Percentiles rank a stretch among this genome's conserved stretches.
phyloP scores from a whole-genome alignment of 1,284 basidiomycete species.

The Heterobasidion occidentale region DNA sequence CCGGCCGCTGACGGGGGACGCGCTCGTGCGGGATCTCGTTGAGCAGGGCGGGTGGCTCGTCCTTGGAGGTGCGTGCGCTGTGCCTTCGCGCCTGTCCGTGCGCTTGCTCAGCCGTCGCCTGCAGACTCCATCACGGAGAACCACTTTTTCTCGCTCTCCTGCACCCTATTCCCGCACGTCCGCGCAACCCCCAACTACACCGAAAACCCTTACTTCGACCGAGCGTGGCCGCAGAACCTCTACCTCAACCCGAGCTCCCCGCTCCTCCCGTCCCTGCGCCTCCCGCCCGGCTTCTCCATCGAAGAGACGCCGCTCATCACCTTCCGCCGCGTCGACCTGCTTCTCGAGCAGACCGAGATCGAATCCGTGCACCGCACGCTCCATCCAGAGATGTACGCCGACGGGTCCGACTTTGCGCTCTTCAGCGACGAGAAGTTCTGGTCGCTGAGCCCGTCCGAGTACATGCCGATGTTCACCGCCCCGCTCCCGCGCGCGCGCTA shows the following conservation, averaged over 20 bases:
- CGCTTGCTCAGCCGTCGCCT: background rate
- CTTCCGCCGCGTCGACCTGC: constrained; percentile 55
- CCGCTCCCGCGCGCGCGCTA: constrained; percentile 43
- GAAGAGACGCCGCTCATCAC: constrained; percentile 50
- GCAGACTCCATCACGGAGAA: constrained; percentile 61
- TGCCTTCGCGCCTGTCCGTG: background rate
- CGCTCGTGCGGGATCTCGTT: constrained; percentile 45
- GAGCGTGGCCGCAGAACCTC: constrained; percentile 55
- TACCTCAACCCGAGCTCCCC: constrained; percentile 50
- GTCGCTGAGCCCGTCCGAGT: constrained; percentile 43
- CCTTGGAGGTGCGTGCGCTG: constrained; percentile 41
- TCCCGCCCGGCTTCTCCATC: constrained; percentile 47
- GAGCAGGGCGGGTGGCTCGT: constrained; percentile 62
- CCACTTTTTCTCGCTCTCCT: constrained; percentile 66
- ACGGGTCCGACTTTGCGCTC: constrained; percentile 21
- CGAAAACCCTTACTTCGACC: constrained; percentile 44
- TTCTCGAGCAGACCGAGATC: constrained; percentile 42
- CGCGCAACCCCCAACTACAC: constrained; percentile 54
- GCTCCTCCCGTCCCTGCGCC: constrained; percentile 29
- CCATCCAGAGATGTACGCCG: constrained; percentile 8
- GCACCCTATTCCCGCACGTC: constrained; percentile 56
- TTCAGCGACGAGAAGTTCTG: constrained; percentile 50
- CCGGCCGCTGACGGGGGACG: constrained; percentile 29
- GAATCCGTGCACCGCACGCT: constrained; percentile 31
- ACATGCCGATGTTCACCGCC: constrained; percentile 41